Evolutionary conservation across 306 rosid genomes (phyloP), one percentile per base, ranked within the genome.

Genomic region (Myrica gale): DNA sequence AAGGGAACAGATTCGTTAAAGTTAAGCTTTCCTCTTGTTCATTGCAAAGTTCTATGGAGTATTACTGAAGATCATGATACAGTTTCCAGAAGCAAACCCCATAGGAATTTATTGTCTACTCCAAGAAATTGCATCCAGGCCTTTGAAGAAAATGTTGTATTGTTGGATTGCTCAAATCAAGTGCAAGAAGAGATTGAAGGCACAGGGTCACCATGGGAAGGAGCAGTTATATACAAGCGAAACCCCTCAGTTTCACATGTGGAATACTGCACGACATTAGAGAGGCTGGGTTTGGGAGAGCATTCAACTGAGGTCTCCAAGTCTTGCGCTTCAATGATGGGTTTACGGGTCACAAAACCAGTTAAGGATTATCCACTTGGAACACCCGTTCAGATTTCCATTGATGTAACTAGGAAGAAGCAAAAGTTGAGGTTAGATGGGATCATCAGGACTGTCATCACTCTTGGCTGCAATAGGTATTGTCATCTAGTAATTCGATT

Each of bases 241-340:
- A 90, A 85, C 43, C 48, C 96, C 0, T 84, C 89, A 0, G 61
- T 81, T 72, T 72, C 85, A 32, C 98, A 94, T 71, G 26, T 90
- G 62, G 98, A 94, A 74, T 94, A 90, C 56, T 94, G 98, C 86
- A 92, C 97, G 57, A 92, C 98, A 76, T 87, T 94, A 79, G 98
- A 94, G 90, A 90, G 97, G 72, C 87, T 94, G 76, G 98, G 96
- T 41, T 78, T 95, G 37, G 96, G 85, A 76, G 82, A 66, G 3
- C 88, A 90, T 80, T 92, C 98, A 5, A 85, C 90, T 55, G 89
- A 87, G 68, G 76, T 88, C 23, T 89, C 96, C 0, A 95, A 90
- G 84, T 77, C 85, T 50, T 85, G 82, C 80, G 98, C 98, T 66
- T 88, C 97, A 32, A 60, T 75, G 26, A 92, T 89, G 98, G 97